A percentile compares a stretch with the other conserved stretches of the same genome.
These are phyloP conservation scores for Harrya chromipes DNA, from an alignment of 768 basidiomycete genomes.

Conservation along the genomic window DNA sequence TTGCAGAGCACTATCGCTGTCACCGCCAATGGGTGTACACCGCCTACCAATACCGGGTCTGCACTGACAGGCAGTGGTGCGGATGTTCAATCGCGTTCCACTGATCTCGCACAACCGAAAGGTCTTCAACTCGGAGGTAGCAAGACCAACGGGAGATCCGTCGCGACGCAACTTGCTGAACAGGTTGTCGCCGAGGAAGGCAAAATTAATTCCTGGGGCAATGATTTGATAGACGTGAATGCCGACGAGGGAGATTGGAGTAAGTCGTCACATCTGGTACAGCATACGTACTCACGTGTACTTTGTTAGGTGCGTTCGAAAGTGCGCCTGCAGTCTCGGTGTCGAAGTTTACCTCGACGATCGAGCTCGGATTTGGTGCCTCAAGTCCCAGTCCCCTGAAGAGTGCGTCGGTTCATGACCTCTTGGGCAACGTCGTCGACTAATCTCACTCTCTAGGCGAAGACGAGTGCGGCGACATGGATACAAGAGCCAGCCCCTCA, in stretches of 20 bases:
- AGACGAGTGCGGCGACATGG: slow-evolving; percentile 25
- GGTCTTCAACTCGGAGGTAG: slow-evolving; percentile 68
- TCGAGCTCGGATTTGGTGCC: slow-evolving; percentile 26
- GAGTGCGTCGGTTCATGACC: slow-evolving; percentile 4
- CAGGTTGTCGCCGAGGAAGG: slow-evolving; percentile 43
- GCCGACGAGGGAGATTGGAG: slow-evolving; percentile 96
- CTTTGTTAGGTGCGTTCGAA: slow-evolving; percentile 72
- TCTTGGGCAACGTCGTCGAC: not conserved
- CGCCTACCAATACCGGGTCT: slow-evolving; percentile 19
- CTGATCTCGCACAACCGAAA: slow-evolving; percentile 41
- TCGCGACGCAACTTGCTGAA: slow-evolving; percentile 58
- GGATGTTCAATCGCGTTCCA: slow-evolving; percentile 5
- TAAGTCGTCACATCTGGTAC: slow-evolving; percentile 37
- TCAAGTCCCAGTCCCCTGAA: slow-evolving; percentile 11
- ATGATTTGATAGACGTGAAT: slow-evolving; percentile 89
- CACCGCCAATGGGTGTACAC: slow-evolving; percentile 40
- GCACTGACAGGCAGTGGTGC: not conserved
- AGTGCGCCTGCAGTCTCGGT: slow-evolving; percentile 39
- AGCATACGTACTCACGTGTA: not conserved
- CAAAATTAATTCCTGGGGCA: slow-evolving; percentile 64
- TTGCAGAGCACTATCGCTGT: slow-evolving; percentile 62
- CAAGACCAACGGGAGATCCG: slow-evolving; percentile 40
- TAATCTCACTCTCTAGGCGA: not conserved
- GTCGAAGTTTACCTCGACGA: slow-evolving; percentile 21
- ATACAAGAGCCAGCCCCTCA: slow-evolving; percentile 1